Conservation (phyloP, 2,329 filamentous ascomycete genomes). For the Endothia cerciana region DNA sequence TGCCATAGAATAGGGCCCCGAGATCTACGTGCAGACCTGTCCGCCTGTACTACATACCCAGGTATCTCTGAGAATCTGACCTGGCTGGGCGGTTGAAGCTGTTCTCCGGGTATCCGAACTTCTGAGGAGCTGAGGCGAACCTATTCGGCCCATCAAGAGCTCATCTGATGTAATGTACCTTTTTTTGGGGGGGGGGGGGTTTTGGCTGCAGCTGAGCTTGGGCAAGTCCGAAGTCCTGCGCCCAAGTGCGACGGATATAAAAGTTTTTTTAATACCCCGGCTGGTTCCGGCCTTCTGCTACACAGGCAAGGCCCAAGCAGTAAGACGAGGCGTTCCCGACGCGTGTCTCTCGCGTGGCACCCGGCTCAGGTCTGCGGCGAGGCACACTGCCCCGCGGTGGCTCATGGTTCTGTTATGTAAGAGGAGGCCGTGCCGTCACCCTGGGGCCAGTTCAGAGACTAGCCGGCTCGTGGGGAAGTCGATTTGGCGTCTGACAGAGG, state of each 20-base stretch:
- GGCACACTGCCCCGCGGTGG: slow-evolving; percentile 11
- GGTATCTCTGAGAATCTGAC: not conserved
- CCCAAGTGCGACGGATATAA: not conserved
- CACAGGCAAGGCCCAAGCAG: not conserved
- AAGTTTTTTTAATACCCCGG: too few relatives aligned
- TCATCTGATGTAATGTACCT: not conserved
- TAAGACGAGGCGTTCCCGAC: not conserved
- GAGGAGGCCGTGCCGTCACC: not conserved
- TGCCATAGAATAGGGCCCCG: not conserved
- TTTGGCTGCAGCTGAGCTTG: not conserved
- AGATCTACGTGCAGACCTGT: not conserved
- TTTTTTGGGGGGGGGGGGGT: too few relatives aligned
- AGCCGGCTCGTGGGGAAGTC: not conserved
- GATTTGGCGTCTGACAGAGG: not conserved
- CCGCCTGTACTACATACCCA: not conserved
- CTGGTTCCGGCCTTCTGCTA: not conserved
- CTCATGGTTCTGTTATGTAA: not conserved
- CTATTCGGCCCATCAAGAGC: not conserved
- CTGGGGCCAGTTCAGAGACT: slow-evolving; percentile 10
- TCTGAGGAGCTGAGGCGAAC: not conserved
- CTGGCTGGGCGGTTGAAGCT: not conserved
- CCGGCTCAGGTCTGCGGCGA: slow-evolving; percentile 6
- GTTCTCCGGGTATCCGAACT: not conserved
- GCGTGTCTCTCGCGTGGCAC: slow-evolving; percentile 8
- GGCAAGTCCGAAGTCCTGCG: not conserved